phyloP scores from a whole-genome alignment of 2,329 filamentous ascomycete species.

The Bipolaris gigantea region DNA sequence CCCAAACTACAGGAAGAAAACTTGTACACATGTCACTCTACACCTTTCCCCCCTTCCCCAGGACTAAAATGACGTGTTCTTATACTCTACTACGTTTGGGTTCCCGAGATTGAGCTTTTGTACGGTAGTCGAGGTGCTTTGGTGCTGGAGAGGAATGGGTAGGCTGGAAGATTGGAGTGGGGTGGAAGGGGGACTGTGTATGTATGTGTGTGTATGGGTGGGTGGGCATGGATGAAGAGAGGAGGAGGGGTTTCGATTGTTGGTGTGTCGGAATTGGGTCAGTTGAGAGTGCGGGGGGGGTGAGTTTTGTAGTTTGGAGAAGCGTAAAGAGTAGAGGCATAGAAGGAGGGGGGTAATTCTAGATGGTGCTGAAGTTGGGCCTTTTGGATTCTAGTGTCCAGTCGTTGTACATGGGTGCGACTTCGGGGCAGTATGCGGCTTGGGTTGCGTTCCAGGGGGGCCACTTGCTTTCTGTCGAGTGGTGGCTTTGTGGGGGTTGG shows the following conservation, averaged over 20 bases:
- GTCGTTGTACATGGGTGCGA: background rate
- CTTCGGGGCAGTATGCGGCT: background rate
- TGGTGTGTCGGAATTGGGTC: no score
- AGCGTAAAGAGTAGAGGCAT: no score
- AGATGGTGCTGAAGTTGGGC: background rate
- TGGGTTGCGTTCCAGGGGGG: background rate
- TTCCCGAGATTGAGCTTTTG: constrained; percentile 38
- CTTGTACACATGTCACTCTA: constrained; percentile 34
- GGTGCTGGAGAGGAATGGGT: constrained; percentile 25
- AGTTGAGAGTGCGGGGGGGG: no score
- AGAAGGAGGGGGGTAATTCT: no score
- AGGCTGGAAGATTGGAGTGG: constrained; percentile 24
- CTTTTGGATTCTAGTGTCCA: background rate
- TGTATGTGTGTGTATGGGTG: no score
- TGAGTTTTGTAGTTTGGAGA: no score
- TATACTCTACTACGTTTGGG: no score
- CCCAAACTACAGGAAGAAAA: constrained; percentile 42
- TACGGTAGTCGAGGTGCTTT: constrained; percentile 19
- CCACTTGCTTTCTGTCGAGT: background rate
- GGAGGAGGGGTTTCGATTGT: no score
- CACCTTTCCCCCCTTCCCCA: constrained; percentile 26
- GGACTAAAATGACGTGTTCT: constrained; percentile 33
- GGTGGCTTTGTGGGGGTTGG: background rate
- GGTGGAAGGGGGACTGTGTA: no score
- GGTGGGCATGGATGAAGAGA: no score